Conservation (phyloP, 2,329 filamentous ascomycete genomes). For the Fusarium brevicatenulatum region DNA sequence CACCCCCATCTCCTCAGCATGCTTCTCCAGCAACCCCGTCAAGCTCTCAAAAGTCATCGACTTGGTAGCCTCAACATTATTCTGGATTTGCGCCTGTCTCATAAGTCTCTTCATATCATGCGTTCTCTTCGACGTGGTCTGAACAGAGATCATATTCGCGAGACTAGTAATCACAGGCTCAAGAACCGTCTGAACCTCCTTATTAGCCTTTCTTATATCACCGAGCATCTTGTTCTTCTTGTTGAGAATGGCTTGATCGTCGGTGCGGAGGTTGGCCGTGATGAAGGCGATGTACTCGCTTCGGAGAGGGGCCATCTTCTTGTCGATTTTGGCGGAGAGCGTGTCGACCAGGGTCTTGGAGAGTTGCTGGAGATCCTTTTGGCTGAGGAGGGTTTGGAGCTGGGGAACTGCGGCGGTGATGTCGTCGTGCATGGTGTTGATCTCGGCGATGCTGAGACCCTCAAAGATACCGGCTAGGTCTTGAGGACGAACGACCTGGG, state of each 20-base stretch:
- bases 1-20: conserved; percentile 17
- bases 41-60: conserved; percentile 13
- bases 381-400: neutral
- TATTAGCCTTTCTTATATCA: neutral
- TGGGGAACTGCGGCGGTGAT: conserved; percentile 10
- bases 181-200: neutral
- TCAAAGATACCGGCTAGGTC: neutral
- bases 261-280: neutral
- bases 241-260: neutral
- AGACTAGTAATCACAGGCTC: conserved; percentile 5
- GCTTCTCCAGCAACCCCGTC: neutral
- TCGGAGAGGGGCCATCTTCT: neutral
- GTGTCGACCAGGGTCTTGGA: conserved; percentile 2
- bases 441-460: neutral
- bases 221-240: conserved; percentile 17
- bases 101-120: conserved; percentile 19
- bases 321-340: conserved; percentile 5
- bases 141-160: conserved; percentile 19
- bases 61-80: conserved; percentile 19
- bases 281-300: neutral
- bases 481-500: neutral
- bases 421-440: conserved; percentile 9
- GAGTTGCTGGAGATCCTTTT: conserved; percentile 1
- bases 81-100: conserved; percentile 9
- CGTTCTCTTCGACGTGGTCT: conserved; percentile 18